Percentiles rank a stretch among this genome's conserved stretches.
Evolutionary conservation across 2,329 filamentous ascomycete genomes (phyloP).

Genomic region (Ceratocystis papillata): DNA sequence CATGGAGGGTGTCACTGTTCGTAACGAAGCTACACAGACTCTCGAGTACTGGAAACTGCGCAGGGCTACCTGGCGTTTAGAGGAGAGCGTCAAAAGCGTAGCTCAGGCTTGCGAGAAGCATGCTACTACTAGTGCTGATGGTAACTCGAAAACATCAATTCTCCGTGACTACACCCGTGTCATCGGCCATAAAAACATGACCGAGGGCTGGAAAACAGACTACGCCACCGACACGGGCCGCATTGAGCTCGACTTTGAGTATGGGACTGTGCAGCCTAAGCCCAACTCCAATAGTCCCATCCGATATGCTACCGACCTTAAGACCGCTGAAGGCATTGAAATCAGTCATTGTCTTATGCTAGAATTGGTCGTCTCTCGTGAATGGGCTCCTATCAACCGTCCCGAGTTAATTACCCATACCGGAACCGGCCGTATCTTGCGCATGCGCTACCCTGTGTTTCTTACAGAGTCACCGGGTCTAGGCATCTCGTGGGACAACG

Average conservation of each 20-base stretch:
- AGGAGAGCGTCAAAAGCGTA: conserved; percentile 71
- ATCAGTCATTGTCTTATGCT: conserved; percentile 78
- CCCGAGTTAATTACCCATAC: conserved; percentile 65
- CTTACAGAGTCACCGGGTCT: conserved; percentile 77
- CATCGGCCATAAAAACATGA: conserved; percentile 71
- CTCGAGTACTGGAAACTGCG: conserved; percentile 76
- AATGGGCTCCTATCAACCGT: conserved; percentile 65
- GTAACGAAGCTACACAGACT: conserved; percentile 57
- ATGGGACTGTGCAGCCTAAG: conserved; percentile 45
- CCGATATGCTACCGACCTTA: conserved; percentile 67
- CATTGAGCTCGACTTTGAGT: conserved; percentile 56
- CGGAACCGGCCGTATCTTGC: conserved; percentile 76
- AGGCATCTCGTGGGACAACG: conserved; percentile 94
- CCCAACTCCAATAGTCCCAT: conserved; percentile 20
- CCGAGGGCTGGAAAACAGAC: conserved; percentile 78
- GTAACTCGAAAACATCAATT: conserved; percentile 47
- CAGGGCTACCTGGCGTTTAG: conserved; percentile 85
- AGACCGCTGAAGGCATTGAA: conserved; percentile 61
- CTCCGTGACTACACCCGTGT: conserved; percentile 64
- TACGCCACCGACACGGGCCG: conserved; percentile 44
- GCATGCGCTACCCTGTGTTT: conserved; percentile 78
- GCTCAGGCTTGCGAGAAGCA: conserved; percentile 74
- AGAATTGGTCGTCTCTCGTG: conserved; percentile 88
- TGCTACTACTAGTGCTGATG: conserved; percentile 37
- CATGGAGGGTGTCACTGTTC: conserved; percentile 72